Evolutionary conservation across 169 alveolate genomes (phyloP), one percentile per base, ranked within the genome.

Genomic region (Plasmodium chabaudi): DNA sequence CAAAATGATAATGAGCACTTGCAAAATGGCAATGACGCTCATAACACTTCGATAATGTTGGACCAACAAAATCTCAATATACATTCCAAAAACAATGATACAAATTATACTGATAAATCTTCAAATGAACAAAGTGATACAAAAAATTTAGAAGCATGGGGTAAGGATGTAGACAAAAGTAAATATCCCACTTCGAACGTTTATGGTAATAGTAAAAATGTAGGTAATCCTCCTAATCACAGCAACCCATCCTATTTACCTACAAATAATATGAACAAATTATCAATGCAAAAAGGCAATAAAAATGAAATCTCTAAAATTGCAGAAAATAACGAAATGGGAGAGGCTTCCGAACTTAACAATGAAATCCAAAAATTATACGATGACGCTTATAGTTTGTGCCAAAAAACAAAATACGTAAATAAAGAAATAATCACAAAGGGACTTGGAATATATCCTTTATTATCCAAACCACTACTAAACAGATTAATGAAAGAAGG

Each of bases 401-500:
- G 91, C 12, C n/a, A 42, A 23, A 69, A 39, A 42, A 84, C 91
- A 23, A 67, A 69, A 68, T 84, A 84, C 46, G 74, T 84, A 10
- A 84, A 55, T 44, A 84, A 56, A 69, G 91, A 84, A 25, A 84
- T 69, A 53, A 56, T 84, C 13, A 84, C 74, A 19, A 84, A 57
- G 42, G 91, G 91, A 68, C 86, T 84, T 34, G 64, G 72, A 9
- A 84, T 84, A 17, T 53, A 84, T 17, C 73, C 91, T 21, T 55
- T 67, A 63, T 55, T 84, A 0, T 25, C 91, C 5, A 84, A 84
- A 53, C 91, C 91, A 10, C 55, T 84, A 27, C n/a, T 84, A 68
- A 65, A 67, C 46, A 67, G 91, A 84, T 53, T 84, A 44, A 44
- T 84, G 9, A 70, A 72, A 56, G 91, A 84, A 63, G 86, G 73